Conservation (phyloP, 495 filamentous ascomycete species). For the Xeromyces bisporus region DNA sequence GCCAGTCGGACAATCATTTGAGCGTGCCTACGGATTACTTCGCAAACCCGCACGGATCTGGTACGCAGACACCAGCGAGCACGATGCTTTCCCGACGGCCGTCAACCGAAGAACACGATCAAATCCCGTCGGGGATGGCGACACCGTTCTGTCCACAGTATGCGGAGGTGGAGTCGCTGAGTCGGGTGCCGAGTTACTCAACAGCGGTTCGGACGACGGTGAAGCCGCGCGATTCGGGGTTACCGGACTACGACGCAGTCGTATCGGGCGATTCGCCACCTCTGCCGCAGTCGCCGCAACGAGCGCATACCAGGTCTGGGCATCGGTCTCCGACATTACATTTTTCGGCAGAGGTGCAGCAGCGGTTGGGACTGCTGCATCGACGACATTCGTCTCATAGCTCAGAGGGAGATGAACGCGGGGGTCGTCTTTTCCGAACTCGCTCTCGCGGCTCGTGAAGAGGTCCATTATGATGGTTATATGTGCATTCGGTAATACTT, state of each 20-base stretch:
- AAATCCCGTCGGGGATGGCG: conserved; percentile 30
- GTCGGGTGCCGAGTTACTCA: conserved; percentile 63
- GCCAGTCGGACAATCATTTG: conserved; percentile 13
- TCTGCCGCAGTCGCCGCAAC: conserved; percentile 25
- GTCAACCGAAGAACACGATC: conserved; percentile 42
- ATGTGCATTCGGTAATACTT: too few species aligned
- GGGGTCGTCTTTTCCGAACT: conserved; percentile 24
- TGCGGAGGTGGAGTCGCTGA: conserved; percentile 43
- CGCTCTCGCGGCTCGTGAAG: conserved; percentile 13
- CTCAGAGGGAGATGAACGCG: conserved; percentile 21
- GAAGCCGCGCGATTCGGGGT: conserved; percentile 26
- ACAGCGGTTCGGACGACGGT: conserved; percentile 52
- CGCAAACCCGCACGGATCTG: conserved; percentile 22
- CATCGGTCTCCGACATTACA: conserved; percentile 10
- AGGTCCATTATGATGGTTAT: too few species aligned
- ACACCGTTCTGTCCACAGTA: conserved; percentile 49
- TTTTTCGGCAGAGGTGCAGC: conserved; percentile 18
- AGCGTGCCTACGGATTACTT: conserved; percentile 19
- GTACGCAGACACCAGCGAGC: too few species aligned
- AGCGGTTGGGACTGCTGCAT: conserved; percentile 14
- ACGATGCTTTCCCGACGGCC: conserved; percentile 35
- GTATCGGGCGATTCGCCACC: conserved; percentile 17
- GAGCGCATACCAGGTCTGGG: conserved; percentile 21
- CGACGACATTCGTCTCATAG: conserved; percentile 9
- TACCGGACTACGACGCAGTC: conserved; percentile 37